These are phyloP conservation scores for Mrakia hoshinonis DNA, from an alignment of 768 basidiomycete species.

Conservation along the genomic window DNA sequence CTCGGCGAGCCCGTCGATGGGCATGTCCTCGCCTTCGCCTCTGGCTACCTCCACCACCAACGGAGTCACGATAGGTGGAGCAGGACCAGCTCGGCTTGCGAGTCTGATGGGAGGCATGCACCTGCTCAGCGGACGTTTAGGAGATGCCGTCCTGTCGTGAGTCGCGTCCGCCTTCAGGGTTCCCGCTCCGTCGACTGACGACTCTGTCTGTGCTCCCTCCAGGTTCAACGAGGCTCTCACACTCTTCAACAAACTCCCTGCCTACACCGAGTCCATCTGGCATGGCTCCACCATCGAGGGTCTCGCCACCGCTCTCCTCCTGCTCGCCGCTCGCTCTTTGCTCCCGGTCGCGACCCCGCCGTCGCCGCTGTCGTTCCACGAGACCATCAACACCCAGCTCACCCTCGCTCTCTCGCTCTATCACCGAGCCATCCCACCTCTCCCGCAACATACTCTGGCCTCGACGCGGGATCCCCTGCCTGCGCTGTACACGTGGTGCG, in stretches of 20 bases:
- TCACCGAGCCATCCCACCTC: constrained; percentile 6
- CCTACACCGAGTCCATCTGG: constrained; percentile 52
- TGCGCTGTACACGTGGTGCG: constrained; percentile 10
- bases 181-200: background rate
- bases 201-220: constrained; percentile 18
- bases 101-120: constrained; percentile 85
- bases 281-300: constrained; percentile 83
- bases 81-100: constrained; percentile 66
- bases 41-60: background rate
- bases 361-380: background rate
- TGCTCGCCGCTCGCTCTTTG: background rate
- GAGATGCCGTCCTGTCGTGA: constrained; percentile 74
- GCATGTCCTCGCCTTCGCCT: background rate
- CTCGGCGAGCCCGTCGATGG: background rate
- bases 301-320: constrained; percentile 55
- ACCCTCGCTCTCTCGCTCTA: constrained; percentile 19
- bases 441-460: background rate
- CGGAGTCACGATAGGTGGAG: constrained; percentile 45
- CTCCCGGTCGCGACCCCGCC: background rate
- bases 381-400: constrained; percentile 15
- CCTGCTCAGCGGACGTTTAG: constrained; percentile 71
- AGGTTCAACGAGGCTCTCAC: constrained; percentile 81
- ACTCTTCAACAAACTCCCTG: constrained; percentile 45
- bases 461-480: constrained; percentile 9
- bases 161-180: constrained; percentile 31